Evolutionary conservation across 371 early-diverging fungal genomes (phyloP), one percentile per base, ranked within the genome.

Genomic region (Actinomucor elegans): DNA sequence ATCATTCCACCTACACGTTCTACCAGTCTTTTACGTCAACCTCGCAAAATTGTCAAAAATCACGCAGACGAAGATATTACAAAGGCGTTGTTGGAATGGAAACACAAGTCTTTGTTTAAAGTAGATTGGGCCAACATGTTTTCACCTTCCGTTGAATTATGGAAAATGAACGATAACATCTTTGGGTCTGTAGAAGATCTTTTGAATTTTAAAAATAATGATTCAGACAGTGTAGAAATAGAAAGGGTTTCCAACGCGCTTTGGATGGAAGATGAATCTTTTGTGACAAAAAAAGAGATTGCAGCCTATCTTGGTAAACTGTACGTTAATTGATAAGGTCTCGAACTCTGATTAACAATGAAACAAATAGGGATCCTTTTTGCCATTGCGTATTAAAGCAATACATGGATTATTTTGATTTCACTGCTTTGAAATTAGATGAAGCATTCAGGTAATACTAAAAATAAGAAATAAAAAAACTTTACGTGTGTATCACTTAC

Each of bases 341-440:
- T n/a, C n/a, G n/a, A n/a, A n/a, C n/a, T n/a, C n/a, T n/a, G n/a
- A n/a, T n/a, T n/a, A n/a, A n/a, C n/a, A n/a, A n/a, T n/a, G n/a
- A n/a, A n/a, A 10, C 26, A 34, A 49, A n/a, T 43, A 74, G 75
- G 15, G 62, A 65, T 14, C 59, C 66, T 11, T 85, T 83, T 52
- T 72, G 44, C 14, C 73, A 66, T 35, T 33, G 42, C 27, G 66
- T 69, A 9, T 48, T 67, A 5, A 31, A 20, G 14, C 12, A 61
- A 26, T 94, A 89, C 64, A 82, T 94, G 72, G 64, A 75, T n/a
- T 61, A 71, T 49, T 90, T 87, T 65, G 86, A 92, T 54, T 94
- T 94, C 55, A 38, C 41, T 0, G 74, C 69, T 12, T 54, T 78
- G 55, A 78, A 77, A 20, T 63, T 94, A 28, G 94, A 92, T 44